Base-by-base conservation (phyloP, 106 monocot species). In the Phalaenopsis aphrodite region DNA sequence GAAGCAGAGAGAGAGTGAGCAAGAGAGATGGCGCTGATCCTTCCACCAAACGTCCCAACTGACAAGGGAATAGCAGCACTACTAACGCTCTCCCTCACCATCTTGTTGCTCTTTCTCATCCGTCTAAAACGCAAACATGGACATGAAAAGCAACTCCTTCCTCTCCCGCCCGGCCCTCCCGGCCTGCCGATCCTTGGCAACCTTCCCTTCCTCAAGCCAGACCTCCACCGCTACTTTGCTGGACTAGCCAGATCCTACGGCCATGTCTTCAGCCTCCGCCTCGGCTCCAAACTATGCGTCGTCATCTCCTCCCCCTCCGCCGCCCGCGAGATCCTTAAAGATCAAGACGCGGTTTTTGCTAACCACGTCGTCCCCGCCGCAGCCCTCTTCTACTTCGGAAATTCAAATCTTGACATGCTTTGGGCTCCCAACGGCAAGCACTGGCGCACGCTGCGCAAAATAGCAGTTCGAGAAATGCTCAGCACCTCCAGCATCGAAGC, bases 361-460 rank as follows among this genome's bases (percentile, higher is more conserved):
- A 89, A 84, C 83, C 87, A 79, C 12, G 90, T 90, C 83, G 78
- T 80, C 67, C 86, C 90, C 16, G 73, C 79, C 0, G 81, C 76
- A 2, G 84, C 16, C 8, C 73, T 58, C 42, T 46, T 82, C 43
- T 1, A 85, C 79, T 87, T 88, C 85, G 86, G 86, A 46, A 82
- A 77, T 0, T 5, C 56, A 9, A n/a, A 38, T 1, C n/a, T 56
- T 5, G 85, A 93, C 78, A 83, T 90, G 24, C 82, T 61, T 1
- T 93, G 86, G 90, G 41, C 65, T 49, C 83, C 88, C 58, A n/a
- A 85, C 56, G 92, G 88, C 21, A 86, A 86, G 3, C 75, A 75
- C 0, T 86, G 84, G 88, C 88, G 92, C 46, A 88, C 90, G 85
- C 88, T 93, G 39, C 87, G 90, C 49, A 81, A 82, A 48, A 48